Evolutionary conservation across 1,284 basidiomycete genomes (phyloP), one percentile per base, ranked within the genome.

Genomic region (Irpex sp.): DNA sequence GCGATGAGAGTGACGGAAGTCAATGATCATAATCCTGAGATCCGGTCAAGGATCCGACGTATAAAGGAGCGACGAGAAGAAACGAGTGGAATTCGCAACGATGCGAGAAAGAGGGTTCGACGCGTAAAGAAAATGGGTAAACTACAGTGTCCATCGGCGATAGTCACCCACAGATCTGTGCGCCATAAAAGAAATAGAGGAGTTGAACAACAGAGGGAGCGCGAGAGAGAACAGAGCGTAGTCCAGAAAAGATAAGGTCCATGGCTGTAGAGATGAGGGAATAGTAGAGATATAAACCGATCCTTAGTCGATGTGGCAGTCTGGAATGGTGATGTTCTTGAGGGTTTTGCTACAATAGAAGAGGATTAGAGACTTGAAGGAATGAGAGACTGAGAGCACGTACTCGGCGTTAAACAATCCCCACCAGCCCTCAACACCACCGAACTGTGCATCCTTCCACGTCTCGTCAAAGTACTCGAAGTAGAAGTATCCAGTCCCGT

Each of bases 381-480:
- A 36, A 46, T 36, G 36, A 39, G n/a, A 59, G 21, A 58, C 6
- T 51, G 50, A 43, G 17, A 50, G 8, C 19, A 72, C 80, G 65
- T 66, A 84, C 82, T 89, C 78, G 1, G 75, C 68, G 69, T 87
- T 81, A 71, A 89, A 90, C 53, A 90, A 65, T 58, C 89, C 88
- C 88, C 84, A 85, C 70, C 78, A 84, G 62, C 78, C 81, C 80
- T 97, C 95, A 54, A 98, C 95, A 65, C 95, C 94, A 64, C 95
- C 94, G 69, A 86, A 94, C 69, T 84, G 72, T 19, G 71, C 67
- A 71, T 83, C 79, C 75, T 97, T 95, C 94, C 94, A 96, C 21
- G 82, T 78, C 76, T 97, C 93, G 72, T 97, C 95, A 67, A 89
- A 88, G 70, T 83, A 90, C 84, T 92, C 90, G 65, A 93, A 93